Evolutionary conservation across 2,329 filamentous ascomycete species (phyloP).

Genomic region (Rhynchosporium secalis): DNA sequence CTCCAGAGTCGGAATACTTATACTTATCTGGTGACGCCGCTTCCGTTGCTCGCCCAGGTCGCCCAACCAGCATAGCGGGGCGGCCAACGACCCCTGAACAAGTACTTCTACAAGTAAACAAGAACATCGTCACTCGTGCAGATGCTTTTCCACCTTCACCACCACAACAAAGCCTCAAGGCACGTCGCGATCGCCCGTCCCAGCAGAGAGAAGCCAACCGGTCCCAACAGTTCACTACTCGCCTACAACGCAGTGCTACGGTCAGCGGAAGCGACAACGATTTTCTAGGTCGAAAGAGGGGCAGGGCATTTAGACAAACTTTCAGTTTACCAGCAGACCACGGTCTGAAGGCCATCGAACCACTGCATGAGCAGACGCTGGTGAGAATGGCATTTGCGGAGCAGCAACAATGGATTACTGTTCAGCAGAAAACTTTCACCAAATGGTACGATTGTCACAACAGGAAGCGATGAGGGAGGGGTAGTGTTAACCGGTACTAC

Average conservation of each 20-base stretch:
- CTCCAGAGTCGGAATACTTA: conserved; percentile 3
- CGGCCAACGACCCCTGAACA: conserved; percentile 14
- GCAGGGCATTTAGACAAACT: conserved; percentile 25
- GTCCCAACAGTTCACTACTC: conserved; percentile 34
- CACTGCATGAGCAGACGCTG: conserved; percentile 38
- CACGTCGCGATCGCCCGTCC: conserved; percentile 32
- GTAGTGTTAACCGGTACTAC: conserved; percentile 16
- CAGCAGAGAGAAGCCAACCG: conserved; percentile 33
- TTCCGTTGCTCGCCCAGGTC: conserved; percentile 16
- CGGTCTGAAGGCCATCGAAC: conserved; percentile 37
- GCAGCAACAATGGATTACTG: conserved; percentile 69
- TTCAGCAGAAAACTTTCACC: conserved; percentile 98
- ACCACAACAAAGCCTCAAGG: conserved; percentile 25
- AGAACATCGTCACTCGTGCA: conserved; percentile 14
- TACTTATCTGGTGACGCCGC: not conserved
- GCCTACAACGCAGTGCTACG: conserved; percentile 33
- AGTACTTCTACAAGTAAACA: conserved; percentile 28
- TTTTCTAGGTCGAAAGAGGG: conserved; percentile 26
- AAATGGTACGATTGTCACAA: conserved; percentile 69
- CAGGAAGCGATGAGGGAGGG: not conserved
- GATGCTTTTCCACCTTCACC: conserved; percentile 27
- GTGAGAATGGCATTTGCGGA: conserved; percentile 63
- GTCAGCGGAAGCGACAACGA: conserved; percentile 20
- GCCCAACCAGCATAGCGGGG: conserved; percentile 15
- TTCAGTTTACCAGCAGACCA: conserved; percentile 33